A percentile compares a stretch with the other conserved stretches of the same genome.
Evolutionary conservation across 2,329 filamentous ascomycete species (phyloP).

Genomic region (Trematosphaeria pertusa): DNA sequence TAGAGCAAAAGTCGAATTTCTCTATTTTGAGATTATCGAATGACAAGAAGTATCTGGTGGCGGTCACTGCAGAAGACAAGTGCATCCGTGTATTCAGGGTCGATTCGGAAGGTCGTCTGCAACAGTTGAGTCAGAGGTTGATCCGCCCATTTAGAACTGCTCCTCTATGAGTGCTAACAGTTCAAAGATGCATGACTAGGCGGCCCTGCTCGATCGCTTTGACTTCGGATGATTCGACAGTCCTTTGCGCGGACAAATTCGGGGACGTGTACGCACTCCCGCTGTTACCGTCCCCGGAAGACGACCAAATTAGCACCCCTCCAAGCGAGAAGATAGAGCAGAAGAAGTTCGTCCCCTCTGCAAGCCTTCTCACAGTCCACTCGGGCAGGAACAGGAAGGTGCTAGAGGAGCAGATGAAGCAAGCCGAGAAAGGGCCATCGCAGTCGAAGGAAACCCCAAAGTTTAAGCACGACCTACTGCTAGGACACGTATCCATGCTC

Average conservation of each 20-base stretch:
- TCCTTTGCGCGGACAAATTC: slow-evolving; percentile 92
- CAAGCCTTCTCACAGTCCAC: slow-evolving; percentile 66
- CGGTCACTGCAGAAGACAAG: slow-evolving; percentile 91
- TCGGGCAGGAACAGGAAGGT: slow-evolving; percentile 66
- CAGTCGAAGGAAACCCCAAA: slow-evolving; percentile 57
- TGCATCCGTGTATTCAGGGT: slow-evolving; percentile 81
- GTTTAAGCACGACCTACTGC: slow-evolving; percentile 79
- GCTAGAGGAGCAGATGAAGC: slow-evolving; percentile 63
- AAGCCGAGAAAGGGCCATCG: slow-evolving; percentile 47
- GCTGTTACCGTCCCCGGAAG: slow-evolving; percentile 59
- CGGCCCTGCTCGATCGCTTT: slow-evolving; percentile 79
- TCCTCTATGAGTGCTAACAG: slow-evolving; percentile 19
- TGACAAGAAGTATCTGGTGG: slow-evolving; percentile 73
- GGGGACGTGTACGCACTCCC: slow-evolving; percentile 94
- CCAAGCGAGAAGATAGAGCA: slow-evolving; percentile 26
- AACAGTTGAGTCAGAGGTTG: slow-evolving; percentile 77
- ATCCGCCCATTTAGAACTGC: too few species aligned
- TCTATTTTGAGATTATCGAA: slow-evolving; percentile 70
- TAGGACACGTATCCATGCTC: slow-evolving; percentile 95
- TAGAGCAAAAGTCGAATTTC: slow-evolving; percentile 64
- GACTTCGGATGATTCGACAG: slow-evolving; percentile 71
- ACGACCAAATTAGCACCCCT: slow-evolving; percentile 32
- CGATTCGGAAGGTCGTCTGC: slow-evolving; percentile 65
- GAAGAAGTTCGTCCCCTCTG: slow-evolving; percentile 59
- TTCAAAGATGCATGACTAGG: slow-evolving; percentile 81